Evolutionary conservation across 176 grass and related monocot species (phyloP), one percentile per base, ranked within the genome.

Genomic region (Microstegium vimineum): DNA sequence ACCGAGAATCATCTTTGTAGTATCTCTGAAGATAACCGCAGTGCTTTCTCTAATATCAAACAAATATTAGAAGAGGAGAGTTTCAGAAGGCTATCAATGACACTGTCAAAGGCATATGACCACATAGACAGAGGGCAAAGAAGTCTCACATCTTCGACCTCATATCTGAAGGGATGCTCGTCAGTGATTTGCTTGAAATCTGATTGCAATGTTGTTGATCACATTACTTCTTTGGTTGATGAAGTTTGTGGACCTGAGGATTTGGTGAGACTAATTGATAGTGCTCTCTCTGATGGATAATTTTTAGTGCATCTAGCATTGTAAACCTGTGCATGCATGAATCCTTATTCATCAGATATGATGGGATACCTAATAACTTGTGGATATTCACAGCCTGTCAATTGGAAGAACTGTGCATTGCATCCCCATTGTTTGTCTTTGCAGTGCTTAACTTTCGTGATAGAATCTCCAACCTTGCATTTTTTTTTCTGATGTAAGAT

Each of bases 11-110:
- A 86, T 86, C 62, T 98, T 72, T 82, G 69, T 80, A 89, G 22
- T 35, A 86, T 94, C 71, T 95, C 92, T 0, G 63, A 76, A 42
- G 82, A 93, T 85, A 98, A 98, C 84, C 84, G 12, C 23, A 87
- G 27, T 83, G 92, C 90, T 81, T 94, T 98, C 81, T 90, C 86
- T 23, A 85, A 91, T 90, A 36, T 94, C 69, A 75, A 73, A 80
- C 87, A 89, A 80, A 87, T 90, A 84, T 83, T 98, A 46, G 68
- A 87, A 83, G 95, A 91, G 12, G 69, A 88, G 35, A 81, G 77
- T 66, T 98, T 98, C 75, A 90, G 82, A 70, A 90, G 88, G 75
- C 84, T 94, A 57, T 90, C 5, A 17, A 46, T 81, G 52, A 60
- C 86, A 60, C 40, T 98, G 68, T 75, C 82, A 34, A 68, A 68